Base-by-base conservation (phyloP, 2,329 filamentous ascomycete species). In the Ceratocystis alfenasii region DNA sequence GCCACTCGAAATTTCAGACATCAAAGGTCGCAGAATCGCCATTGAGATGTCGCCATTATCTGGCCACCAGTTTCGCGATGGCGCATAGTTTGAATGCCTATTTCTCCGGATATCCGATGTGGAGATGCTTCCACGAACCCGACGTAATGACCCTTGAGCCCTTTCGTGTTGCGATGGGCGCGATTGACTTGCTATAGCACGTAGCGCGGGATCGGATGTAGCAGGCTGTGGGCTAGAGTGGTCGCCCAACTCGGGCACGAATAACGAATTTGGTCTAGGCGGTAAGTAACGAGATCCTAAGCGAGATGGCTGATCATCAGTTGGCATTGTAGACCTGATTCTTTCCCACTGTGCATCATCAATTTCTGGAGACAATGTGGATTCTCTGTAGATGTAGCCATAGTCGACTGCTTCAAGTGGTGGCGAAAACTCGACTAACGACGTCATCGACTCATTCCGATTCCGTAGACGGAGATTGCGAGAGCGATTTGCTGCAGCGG, bases 341-440 rank as follows among this genome's bases (percentile, higher is more conserved):
- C 30, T 30, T n/a, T 59, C 55, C 55, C 55, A 59, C 6, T 59
- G 55, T 5, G 4, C 55, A 20, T 59, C 55, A 17, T 59, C 55
- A n/a, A 59, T 36, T n/a, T 59, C 55, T 20, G 28, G 55, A n/a
- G 55, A 59, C 55, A 59, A n/a, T 36, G 55, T 59, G 20, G 55
- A 30, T 59, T 59, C 55, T 36, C 55, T 30, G 55, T 25, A 36
- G 1, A 59, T 59, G 5, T 59, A 15, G 22, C 55, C 20, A 59
- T n/a, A 15, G 28, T 59, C 55, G 15, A n/a, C 55, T 20, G 55
- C 33, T 59, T 59, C 28, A 4, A 36, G 6, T 7, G 17, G 25
- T 6, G 55, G 55, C 8, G 55, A n/a, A 8, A 59, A 59, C 7
- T 59, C 55, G 55, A 59, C 55, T 1, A 59, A n/a, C 12, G 55